Evolutionary conservation across 345 rosid genomes (phyloP).

Genomic region (Rhodamnia argentea): DNA sequence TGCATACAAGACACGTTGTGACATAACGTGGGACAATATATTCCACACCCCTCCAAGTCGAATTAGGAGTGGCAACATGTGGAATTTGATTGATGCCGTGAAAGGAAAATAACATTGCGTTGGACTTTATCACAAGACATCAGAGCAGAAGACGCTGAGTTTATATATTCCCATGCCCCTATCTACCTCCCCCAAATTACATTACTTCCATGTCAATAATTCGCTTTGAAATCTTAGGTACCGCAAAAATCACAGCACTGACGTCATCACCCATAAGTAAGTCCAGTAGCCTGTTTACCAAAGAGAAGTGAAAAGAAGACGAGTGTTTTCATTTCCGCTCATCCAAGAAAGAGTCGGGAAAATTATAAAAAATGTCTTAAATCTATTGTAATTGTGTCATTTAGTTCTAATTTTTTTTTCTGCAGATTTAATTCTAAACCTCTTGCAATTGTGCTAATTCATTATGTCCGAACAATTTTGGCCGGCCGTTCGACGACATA

Average conservation of each 20-base stretch:
- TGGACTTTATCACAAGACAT: no score
- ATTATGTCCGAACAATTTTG: no score
- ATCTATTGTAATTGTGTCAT: no score
- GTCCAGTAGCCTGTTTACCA: not conserved
- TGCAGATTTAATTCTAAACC: no score
- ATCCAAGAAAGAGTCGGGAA: not conserved
- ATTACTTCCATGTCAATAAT: not conserved
- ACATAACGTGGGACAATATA: not conserved
- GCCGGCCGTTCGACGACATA: no score
- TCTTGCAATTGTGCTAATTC: no score
- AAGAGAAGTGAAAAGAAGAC: not conserved
- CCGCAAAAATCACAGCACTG: not conserved
- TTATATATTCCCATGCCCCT: no score
- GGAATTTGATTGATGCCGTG: not conserved
- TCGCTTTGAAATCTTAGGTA: not conserved
- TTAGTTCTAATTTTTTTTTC: no score
- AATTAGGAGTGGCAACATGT: not conserved
- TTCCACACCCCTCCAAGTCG: not conserved
- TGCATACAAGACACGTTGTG: not conserved
- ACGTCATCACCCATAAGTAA: not conserved
- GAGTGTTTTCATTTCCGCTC: not conserved
- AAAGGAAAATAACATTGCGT: no score
- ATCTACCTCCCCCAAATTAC: no score
- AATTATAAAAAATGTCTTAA: no score
- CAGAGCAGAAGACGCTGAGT: no score